Percentiles rank a stretch among this genome's conserved stretches.
Evolutionary conservation across 2,329 filamentous ascomycete genomes (phyloP).

Genomic region (Aspergillus quadrilineatus): DNA sequence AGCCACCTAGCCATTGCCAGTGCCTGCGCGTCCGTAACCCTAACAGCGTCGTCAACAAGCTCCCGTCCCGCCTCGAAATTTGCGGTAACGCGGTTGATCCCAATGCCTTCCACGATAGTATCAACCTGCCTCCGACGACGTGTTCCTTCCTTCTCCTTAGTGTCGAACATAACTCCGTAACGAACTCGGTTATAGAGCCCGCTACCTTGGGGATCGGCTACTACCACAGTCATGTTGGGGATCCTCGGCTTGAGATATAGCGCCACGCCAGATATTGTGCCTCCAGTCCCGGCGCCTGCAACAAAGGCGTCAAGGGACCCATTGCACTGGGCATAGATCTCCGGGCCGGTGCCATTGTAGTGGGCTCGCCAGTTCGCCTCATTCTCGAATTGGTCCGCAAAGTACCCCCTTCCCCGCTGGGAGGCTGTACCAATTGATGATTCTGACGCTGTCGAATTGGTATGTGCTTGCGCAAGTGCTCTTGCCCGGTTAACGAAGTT

Average conservation of each 20-base stretch:
- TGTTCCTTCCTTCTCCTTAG: conserved; percentile 86
- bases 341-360: conserved; percentile 77
- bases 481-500: conserved; percentile 95
- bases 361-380: conserved; percentile 86
- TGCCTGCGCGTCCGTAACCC: conserved; percentile 85
- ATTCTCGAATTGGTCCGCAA: conserved; percentile 95
- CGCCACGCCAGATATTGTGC: conserved; percentile 85
- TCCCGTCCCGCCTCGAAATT: conserved; percentile 89
- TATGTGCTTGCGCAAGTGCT: conserved; percentile 72
- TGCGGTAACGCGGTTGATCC: conserved; percentile 87
- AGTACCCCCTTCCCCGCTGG: conserved; percentile 75
- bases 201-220: conserved; percentile 92
- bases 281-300: conserved; percentile 89
- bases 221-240: conserved; percentile 66
- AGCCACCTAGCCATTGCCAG: conserved; percentile 93
- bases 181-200: conserved; percentile 89
- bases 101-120: conserved; percentile 92
- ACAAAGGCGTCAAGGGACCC: conserved; percentile 82
- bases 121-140: conserved; percentile 87
- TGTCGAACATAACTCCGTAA: conserved; percentile 92
- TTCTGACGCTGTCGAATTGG: conserved; percentile 35
- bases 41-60: conserved; percentile 84
- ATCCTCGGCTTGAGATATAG: conserved; percentile 74
- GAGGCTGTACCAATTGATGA: conserved; percentile 20
- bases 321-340: conserved; percentile 77